phyloP scores from a whole-genome alignment of 2,329 filamentous ascomycete genomes.

The Aaosphaeria arxii region DNA sequence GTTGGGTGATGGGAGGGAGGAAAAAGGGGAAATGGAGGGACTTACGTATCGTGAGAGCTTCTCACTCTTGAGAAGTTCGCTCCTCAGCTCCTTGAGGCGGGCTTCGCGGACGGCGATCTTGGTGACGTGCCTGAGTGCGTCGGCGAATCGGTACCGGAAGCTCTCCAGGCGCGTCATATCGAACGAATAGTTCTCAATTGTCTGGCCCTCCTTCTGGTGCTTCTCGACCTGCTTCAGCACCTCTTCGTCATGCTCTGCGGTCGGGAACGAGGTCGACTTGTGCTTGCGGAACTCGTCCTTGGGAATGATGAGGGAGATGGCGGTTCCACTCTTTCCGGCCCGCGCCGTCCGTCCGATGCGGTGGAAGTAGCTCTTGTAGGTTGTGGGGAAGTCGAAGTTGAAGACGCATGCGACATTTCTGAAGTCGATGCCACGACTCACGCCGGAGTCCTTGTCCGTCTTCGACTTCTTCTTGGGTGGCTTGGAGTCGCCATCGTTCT shows the following conservation, averaged over 20 bases:
- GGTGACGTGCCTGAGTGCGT: conserved; percentile 86
- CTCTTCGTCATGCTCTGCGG: conserved; percentile 79
- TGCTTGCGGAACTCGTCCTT: conserved; percentile 81
- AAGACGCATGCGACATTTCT: conserved; percentile 79
- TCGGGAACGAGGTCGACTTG: conserved; percentile 74
- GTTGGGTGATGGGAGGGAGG: not conserved
- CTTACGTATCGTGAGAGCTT: conserved; percentile 68
- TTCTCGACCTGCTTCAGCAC: conserved; percentile 76
- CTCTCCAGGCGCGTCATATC: conserved; percentile 92
- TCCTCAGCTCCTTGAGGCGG: conserved; percentile 78
- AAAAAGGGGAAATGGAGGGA: not conserved
- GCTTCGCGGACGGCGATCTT: conserved; percentile 87
- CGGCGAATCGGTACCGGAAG: conserved; percentile 85
- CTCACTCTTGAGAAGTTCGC: conserved; percentile 89
- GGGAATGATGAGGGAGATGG: conserved; percentile 91
- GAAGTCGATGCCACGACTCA: conserved; percentile 97
- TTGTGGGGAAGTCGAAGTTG: conserved; percentile 92
- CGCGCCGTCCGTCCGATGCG: conserved; percentile 91
- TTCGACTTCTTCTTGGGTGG: conserved; percentile 53
- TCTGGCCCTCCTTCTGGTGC: conserved; percentile 77
- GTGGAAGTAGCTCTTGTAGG: conserved; percentile 92
- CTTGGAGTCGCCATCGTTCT: conserved; percentile 35
- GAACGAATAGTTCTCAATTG: conserved; percentile 87
- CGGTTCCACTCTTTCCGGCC: conserved; percentile 88
- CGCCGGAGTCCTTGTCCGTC: conserved; percentile 78